Evolutionary conservation across 73 alveolate genomes (phyloP).

Genomic region (Effrenium voratum): DNA sequence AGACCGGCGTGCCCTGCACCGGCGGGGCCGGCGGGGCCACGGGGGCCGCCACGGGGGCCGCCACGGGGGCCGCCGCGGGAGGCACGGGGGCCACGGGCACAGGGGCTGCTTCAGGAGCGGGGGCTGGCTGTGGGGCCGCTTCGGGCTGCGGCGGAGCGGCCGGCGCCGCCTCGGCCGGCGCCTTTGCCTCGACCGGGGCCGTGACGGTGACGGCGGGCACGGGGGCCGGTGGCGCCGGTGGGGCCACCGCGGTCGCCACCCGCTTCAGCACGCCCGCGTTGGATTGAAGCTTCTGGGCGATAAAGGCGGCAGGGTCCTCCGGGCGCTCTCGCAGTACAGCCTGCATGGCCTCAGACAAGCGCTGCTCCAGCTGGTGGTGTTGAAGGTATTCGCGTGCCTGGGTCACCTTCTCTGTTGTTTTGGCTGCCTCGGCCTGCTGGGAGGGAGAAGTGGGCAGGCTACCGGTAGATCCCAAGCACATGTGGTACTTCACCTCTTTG

Average conservation of each 20-base stretch:
- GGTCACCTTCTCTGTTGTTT: neutral
- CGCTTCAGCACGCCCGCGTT: conserved; percentile 13
- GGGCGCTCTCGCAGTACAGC: conserved; percentile 45
- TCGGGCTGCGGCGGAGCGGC: too few relatives aligned
- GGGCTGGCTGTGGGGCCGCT: neutral
- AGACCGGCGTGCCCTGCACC: too few relatives aligned
- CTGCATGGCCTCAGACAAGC: conserved; percentile 25
- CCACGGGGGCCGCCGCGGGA: neutral
- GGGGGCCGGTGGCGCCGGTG: too few relatives aligned
- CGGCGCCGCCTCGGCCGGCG: too few relatives aligned
- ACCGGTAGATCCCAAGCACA: too few relatives aligned
- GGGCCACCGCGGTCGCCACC: too few relatives aligned
- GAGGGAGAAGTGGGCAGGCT: too few relatives aligned
- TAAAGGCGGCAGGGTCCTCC: conserved; percentile 39
- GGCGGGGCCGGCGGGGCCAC: neutral
- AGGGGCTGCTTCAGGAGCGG: neutral
- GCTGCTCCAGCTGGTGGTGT: conserved; percentile 36
- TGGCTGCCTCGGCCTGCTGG: neutral
- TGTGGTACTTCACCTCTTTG: too few relatives aligned
- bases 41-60: neutral
- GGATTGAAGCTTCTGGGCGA: conserved; percentile 18
- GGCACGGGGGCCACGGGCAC: neutral
- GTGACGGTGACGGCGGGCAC: too few relatives aligned
- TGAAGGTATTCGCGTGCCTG: conserved; percentile 10
- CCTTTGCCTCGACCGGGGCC: too few relatives aligned